Conservation (phyloP, 192 early-diverging fungal genomes). For the Coemansia sp. region DNA sequence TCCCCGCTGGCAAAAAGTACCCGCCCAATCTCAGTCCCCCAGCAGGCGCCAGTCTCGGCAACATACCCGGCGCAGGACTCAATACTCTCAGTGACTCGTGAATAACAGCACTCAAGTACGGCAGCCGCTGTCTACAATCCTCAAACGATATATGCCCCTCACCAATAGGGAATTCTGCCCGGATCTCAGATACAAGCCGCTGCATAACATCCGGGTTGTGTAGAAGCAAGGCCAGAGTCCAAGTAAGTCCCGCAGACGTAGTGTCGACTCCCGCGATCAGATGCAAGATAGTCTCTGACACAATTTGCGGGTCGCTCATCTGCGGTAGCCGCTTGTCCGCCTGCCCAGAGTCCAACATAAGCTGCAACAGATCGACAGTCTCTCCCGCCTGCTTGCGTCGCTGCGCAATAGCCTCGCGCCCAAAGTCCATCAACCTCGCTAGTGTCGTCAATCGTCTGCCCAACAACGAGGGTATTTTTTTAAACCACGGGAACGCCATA, state of each 20-base stretch:
- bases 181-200: conserved; percentile 35
- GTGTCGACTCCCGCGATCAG: conserved; percentile 57
- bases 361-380: conserved; percentile 33
- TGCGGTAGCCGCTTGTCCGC: background rate
- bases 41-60: conserved; percentile 38
- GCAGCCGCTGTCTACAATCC: conserved; percentile 28
- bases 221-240: conserved; percentile 49
- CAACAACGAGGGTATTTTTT: conserved; percentile 20
- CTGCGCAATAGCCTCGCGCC: conserved; percentile 21
- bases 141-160: conserved; percentile 17
- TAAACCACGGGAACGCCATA: conserved; percentile 50
- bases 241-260: conserved; percentile 47
- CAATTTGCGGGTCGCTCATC: conserved; percentile 43
- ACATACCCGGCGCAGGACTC: conserved; percentile 44
- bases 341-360: conserved; percentile 33
- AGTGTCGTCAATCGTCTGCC: conserved; percentile 18
- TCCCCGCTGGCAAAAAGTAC: conserved; percentile 49
- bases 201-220: conserved; percentile 39
- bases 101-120: conserved; percentile 53
- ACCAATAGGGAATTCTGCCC: conserved; percentile 21
- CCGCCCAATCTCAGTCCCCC: conserved; percentile 42
- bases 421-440: conserved; percentile 21
- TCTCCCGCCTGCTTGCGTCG: conserved; percentile 1
- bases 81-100: conserved; percentile 52
- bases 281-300: conserved; percentile 47